A percentile compares a stretch with the other conserved stretches of the same genome.
Conservation (phyloP, 768 basidiomycete species). For the Macrolepiota dolichaula region DNA sequence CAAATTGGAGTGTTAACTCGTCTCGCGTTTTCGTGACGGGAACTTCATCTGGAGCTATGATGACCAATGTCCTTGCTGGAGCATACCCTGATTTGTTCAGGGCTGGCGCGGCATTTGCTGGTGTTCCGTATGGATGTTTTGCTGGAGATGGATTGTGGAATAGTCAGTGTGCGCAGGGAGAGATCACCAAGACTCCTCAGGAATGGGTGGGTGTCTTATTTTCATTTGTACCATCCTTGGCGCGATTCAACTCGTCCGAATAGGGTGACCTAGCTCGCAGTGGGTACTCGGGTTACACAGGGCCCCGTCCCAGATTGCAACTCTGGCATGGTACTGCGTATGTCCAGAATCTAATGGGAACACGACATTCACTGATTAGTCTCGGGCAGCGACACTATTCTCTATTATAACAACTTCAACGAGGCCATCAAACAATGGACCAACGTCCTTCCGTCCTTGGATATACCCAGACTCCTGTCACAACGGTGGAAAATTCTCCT, state of each 20-base stretch:
- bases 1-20: conserved; percentile 43
- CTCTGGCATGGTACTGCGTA: conserved; percentile 52
- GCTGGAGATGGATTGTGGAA: conserved; percentile 46
- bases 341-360: conserved; percentile 1
- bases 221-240: background rate
- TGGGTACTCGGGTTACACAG: conserved; percentile 54
- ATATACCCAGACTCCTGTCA: conserved; percentile 35
- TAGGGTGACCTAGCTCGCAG: conserved; percentile 42
- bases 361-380: background rate
- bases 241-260: background rate
- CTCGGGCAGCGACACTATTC: conserved; percentile 39
- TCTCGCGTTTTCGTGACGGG: conserved; percentile 49
- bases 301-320: conserved; percentile 46
- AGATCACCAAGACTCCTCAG: conserved; percentile 39
- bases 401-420: conserved; percentile 45
- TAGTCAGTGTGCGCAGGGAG: conserved; percentile 40
- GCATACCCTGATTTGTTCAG: conserved; percentile 53
- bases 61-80: conserved; percentile 54
- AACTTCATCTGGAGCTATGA: conserved; percentile 54
- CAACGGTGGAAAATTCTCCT: conserved; percentile 38
- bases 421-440: conserved; percentile 57
- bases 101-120: conserved; percentile 47
- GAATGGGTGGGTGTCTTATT: conserved; percentile 37
- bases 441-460: conserved; percentile 52
- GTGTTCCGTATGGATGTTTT: conserved; percentile 55